Evolutionary conservation across 257 asterid genomes (phyloP), one percentile per base, ranked within the genome.

Genomic region (Jacaranda mimosifolia): DNA sequence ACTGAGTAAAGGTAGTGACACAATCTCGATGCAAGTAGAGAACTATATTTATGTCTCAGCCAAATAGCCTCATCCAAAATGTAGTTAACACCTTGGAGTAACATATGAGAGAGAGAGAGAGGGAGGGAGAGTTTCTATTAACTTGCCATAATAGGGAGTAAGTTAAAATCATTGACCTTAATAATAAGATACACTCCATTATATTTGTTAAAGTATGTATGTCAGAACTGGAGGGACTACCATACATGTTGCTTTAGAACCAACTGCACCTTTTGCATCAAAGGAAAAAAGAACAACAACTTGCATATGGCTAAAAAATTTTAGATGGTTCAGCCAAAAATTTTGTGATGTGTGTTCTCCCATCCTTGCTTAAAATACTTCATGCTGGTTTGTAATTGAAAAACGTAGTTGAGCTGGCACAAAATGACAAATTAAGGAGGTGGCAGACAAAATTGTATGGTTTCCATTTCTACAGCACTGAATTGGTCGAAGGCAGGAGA

Each of bases 31-130:
- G 8, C 3, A 59, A 45, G 48, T 42, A 43, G 5, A 56, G 65
- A 74, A 73, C 64, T 40, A 73, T 39, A 17, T 74, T 57, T 42
- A 63, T 63, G 56, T 32, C 65, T 53, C 55, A n/a, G 49, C 70
- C 66, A 58, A 45, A 19, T 65, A 18, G 51, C n/a, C n/a, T 63
- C 42, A 66, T 9, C 21, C 55, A 49, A 77, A 45, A 17, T 4
- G 55, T 65, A 36, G 43, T 45, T 8, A 38, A 18, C 26, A 13
- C 10, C 45, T 17, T 11, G 1, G 10, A 58, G 71, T 72, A 63
- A 19, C 7, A 59, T 45, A 56, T 65, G 60, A n/a, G 55, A 35
- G 43, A 79, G 40, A 57, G n/a, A n/a, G n/a, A n/a, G n/a, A n/a
- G n/a, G n/a, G n/a, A n/a, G n/a, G n/a, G n/a, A n/a, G 53, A 70